Evolutionary conservation across 2,329 filamentous ascomycete genomes (phyloP).

Genomic region (Calonectria multiphialidica): DNA sequence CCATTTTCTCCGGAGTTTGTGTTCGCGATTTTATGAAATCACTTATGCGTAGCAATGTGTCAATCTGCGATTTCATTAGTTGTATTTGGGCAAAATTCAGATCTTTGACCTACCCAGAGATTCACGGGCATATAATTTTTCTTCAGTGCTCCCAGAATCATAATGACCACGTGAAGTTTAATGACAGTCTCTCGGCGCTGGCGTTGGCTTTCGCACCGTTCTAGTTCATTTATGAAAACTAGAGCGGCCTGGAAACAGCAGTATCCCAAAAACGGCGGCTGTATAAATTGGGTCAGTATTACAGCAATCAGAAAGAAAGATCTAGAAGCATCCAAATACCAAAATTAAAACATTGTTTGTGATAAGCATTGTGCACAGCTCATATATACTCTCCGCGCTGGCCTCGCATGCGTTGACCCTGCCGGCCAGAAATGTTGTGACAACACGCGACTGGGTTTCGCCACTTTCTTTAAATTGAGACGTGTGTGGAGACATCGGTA

Average conservation of each 20-base stretch:
- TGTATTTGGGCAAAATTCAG: no score
- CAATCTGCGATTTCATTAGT: neutral
- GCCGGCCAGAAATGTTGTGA: neutral
- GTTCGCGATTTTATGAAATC: neutral
- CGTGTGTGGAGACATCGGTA: neutral
- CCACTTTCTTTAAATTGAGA: neutral
- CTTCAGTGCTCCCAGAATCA: neutral
- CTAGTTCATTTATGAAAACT: neutral
- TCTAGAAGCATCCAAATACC: neutral
- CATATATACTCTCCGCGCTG: constrained; percentile 4
- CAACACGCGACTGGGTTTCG: neutral
- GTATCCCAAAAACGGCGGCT: constrained; percentile 1
- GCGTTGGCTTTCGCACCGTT: neutral
- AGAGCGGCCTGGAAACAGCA: neutral
- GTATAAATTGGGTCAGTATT: neutral
- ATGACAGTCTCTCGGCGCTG: neutral
- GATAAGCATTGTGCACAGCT: neutral
- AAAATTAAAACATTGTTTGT: neutral
- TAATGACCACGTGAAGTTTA: neutral
- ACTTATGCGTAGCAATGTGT: neutral
- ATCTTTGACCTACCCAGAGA: neutral
- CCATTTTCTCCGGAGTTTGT: neutral
- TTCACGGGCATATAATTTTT: neutral
- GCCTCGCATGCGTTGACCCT: neutral
- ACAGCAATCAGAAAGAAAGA: neutral